Evolutionary conservation across 208 protist genomes (phyloP).

Genomic region (Wallacemonas rigidus): DNA sequence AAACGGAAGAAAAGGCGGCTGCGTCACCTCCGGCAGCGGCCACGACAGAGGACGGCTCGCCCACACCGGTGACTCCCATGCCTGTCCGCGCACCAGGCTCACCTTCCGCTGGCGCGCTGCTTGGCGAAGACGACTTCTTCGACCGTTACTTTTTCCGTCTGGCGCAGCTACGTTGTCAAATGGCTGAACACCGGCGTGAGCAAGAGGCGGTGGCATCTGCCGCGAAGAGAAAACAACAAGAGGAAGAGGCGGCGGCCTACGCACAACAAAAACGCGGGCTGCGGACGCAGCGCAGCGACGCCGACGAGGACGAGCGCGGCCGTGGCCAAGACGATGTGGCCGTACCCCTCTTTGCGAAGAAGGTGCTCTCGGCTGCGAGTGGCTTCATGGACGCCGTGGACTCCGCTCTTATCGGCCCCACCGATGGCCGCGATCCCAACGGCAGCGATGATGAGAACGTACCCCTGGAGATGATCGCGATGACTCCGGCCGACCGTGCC

Average conservation of each 20-base stretch:
- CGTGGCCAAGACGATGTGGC: slow-evolving; percentile 15
- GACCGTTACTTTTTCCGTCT: slow-evolving; percentile 88
- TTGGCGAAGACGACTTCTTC: slow-evolving; percentile 78
- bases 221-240: not conserved
- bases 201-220: not conserved
- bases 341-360: slow-evolving; percentile 40
- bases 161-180: slow-evolving; percentile 56
- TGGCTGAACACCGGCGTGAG: slow-evolving; percentile 30
- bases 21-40: not conserved
- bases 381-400: slow-evolving; percentile 48
- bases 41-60: not conserved
- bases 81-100: slow-evolving; percentile 1
- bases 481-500: not conserved
- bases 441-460: slow-evolving; percentile 34
- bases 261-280: slow-evolving; percentile 6
- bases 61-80: not conserved
- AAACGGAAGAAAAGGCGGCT: not conserved
- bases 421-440: slow-evolving; percentile 18
- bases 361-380: slow-evolving; percentile 41
- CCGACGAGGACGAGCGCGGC: slow-evolving; percentile 7
- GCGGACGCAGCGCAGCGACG: not conserved
- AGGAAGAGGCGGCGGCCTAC: not conserved
- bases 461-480: slow-evolving; percentile 7
- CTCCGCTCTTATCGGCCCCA: slow-evolving; percentile 38
- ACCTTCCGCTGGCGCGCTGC: slow-evolving; percentile 3